Base-by-base conservation (phyloP, 164 flowering plant species). In the Nelumbo lutea region DNA sequence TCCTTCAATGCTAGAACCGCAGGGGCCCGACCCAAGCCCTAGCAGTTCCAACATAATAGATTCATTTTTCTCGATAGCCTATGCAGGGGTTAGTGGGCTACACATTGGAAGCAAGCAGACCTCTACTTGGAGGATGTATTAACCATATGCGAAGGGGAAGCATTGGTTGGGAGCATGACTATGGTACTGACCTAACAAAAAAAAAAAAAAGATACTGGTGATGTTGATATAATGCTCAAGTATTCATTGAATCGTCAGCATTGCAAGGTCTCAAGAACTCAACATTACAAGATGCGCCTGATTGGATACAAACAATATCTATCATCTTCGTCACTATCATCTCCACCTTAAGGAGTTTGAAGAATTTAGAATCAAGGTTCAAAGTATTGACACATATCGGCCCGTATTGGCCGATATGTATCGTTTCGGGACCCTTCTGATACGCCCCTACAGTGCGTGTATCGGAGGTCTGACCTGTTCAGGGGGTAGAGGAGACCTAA, bases 101-200 rank as follows among this genome's bases (percentile, higher is more conserved):
- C 99, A 2, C 99, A 95, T 64, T 95, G 99, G 99, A 95, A 95
- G 81, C 99, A 95, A 70, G 92, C 99, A 2, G 97, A 92, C 3
- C 72, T 95, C 9, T 95, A 95, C 83, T 84, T 95, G 47, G 98
- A 92, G 75, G 99, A 95, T 73, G 96, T 90, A 61, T 71, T 92
- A 41, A 90, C 94, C 4, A 82, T 95, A 42, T 92, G 99, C 46
- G 84, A 89, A 77, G 99, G 98, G 5, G 99, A 92, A 78, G 69
- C 85, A 46, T 4, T 95, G 48, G 79, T 70, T 8, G 98, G 99
- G 73, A 84, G 76, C 86, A 80, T 92, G 96, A 84, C 91, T 6
- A 95, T 95, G 60, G 80, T 94, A 5, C 27, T 27, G 27, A 27
- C 96, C 77, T 52, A 95, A 90, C 77, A 89, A 90, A 83, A 95